Percentiles rank a stretch among this genome's conserved stretches.
These are phyloP conservation scores for Nicotiana sylvestris DNA, from an alignment of 257 asterid genomes.

Conservation along the genomic window DNA sequence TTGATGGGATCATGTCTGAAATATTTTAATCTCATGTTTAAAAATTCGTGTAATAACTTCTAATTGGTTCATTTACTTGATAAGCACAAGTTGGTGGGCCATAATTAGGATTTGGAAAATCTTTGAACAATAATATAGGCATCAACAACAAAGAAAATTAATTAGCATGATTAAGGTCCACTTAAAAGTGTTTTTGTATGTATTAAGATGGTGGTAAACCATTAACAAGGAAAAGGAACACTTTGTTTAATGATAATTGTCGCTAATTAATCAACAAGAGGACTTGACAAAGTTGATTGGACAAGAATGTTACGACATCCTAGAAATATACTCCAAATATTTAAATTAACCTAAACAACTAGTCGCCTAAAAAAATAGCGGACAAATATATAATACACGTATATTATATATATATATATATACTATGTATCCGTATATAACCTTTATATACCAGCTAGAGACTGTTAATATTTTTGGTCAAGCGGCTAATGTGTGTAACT, in stretches of 20 bases:
- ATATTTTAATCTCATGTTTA: conserved; percentile 25
- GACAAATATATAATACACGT: too few relatives aligned
- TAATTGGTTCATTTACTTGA: conserved; percentile 46
- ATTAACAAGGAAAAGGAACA: conserved; percentile 20
- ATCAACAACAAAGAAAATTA: conserved; percentile 50
- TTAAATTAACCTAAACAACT: too few relatives aligned
- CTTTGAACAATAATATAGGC: conserved; percentile 51
- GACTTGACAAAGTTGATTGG: conserved; percentile 35
- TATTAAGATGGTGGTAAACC: conserved; percentile 50
- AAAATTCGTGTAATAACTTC: not conserved
- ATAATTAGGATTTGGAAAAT: conserved; percentile 58
- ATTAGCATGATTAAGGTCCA: conserved; percentile 45
- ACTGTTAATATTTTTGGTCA: too few relatives aligned
- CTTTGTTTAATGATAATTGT: conserved; percentile 34
- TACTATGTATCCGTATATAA: too few relatives aligned
- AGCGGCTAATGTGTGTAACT: too few relatives aligned
- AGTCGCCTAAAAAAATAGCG: too few relatives aligned
- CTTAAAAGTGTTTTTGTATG: conserved; percentile 32
- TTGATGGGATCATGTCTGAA: conserved; percentile 34
- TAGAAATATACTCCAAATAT: not conserved
- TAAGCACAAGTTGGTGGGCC: conserved; percentile 54
- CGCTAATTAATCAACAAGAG: conserved; percentile 30
- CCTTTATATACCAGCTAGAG: too few relatives aligned
- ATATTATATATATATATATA: too few relatives aligned
- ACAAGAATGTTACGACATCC: conserved; percentile 9